Conservation (phyloP, 257 asterid genomes). For the Fraxinus anomala region DNA sequence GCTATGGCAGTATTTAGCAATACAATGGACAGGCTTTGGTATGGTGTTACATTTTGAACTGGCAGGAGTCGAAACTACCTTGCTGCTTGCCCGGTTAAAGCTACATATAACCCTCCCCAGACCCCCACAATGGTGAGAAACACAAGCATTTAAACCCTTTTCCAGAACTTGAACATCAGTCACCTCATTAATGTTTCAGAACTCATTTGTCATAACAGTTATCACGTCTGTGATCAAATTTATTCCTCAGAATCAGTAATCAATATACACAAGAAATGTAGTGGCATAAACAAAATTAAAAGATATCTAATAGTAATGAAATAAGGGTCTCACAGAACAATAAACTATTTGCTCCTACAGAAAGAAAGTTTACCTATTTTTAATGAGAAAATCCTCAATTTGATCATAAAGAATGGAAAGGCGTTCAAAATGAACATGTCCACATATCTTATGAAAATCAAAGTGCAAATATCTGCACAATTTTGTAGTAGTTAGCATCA, state of each 20-base stretch:
- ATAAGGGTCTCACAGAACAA: conserved; percentile 4
- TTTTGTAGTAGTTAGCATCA: conserved; percentile 26
- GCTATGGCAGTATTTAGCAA: neutral
- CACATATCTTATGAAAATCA: conserved; percentile 93
- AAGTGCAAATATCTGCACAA: conserved; percentile 82
- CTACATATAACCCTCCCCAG: neutral
- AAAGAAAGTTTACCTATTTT: conserved; percentile 57
- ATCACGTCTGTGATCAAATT: conserved; percentile 1
- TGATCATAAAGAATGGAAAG: conserved; percentile 86
- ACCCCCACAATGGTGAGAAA: neutral
- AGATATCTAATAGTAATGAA: conserved; percentile 16
- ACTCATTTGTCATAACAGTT: neutral
- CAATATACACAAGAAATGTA: conserved; percentile 4
- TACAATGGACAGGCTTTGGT: neutral
- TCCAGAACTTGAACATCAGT: neutral
- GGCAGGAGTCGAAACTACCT: neutral
- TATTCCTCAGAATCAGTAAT: conserved; percentile 14
- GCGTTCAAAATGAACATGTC: conserved; percentile 75
- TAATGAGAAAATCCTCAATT: conserved; percentile 65
- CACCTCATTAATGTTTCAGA: neutral
- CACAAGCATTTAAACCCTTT: neutral
- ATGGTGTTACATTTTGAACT: neutral
- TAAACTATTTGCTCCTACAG: conserved; percentile 22
- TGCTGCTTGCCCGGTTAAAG: neutral
- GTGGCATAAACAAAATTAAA: conserved; percentile 5